Evolutionary conservation across 2,329 filamentous ascomycete species (phyloP).

Genomic region (Diaporthe sp.): DNA sequence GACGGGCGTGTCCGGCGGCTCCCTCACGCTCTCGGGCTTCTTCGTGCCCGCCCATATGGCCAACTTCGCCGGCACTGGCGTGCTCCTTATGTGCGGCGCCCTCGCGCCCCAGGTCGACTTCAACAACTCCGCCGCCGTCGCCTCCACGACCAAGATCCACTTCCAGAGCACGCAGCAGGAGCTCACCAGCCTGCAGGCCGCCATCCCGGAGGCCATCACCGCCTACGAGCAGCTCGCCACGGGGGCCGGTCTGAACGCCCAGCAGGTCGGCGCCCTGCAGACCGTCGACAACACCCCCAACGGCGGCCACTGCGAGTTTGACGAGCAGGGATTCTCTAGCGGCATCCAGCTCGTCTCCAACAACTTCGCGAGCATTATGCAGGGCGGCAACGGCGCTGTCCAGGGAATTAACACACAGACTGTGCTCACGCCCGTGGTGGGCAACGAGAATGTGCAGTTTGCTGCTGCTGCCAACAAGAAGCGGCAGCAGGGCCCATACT

Average conservation of each 20-base stretch:
- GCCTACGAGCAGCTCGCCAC: conserved; percentile 66
- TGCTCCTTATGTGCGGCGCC: conserved; percentile 70
- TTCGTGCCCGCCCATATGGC: conserved; percentile 70
- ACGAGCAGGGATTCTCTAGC: conserved; percentile 66
- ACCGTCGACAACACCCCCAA: conserved; percentile 70
- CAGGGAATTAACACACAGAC: conserved; percentile 63
- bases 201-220: conserved; percentile 64
- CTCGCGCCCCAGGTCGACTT: conserved; percentile 67
- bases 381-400: conserved; percentile 65
- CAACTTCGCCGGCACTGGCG: conserved; percentile 63
- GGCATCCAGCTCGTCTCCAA: conserved; percentile 70
- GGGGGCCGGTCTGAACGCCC: conserved; percentile 57
- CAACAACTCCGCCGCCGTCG: conserved; percentile 54
- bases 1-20: conserved; percentile 70
- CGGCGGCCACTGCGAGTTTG: conserved; percentile 72
- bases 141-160: conserved; percentile 65
- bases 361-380: conserved; percentile 67
- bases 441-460: conserved; percentile 60
- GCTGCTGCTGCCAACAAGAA: conserved; percentile 41
- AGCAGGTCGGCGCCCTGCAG: conserved; percentile 64
- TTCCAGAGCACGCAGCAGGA: conserved; percentile 70
- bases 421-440: conserved; percentile 63
- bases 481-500: conserved; percentile 1
- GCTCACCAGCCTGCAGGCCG: conserved; percentile 61
- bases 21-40: conserved; percentile 68